A percentile compares a stretch with the other conserved stretches of the same genome.
These are phyloP conservation scores for Lupinus albus DNA, from an alignment of 306 rosid species.

Conservation along the genomic window DNA sequence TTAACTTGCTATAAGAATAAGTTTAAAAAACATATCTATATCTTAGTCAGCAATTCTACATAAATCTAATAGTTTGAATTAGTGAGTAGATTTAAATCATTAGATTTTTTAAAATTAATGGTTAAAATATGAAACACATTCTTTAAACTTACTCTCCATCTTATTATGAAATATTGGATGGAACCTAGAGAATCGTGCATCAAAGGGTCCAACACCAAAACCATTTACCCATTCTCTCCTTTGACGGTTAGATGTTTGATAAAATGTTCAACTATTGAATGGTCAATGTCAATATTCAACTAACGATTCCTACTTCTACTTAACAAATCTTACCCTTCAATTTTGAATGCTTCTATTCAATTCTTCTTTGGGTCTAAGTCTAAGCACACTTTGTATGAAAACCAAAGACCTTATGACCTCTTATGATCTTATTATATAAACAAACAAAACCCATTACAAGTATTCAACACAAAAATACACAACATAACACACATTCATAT, in stretches of 20 bases:
- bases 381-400: constrained; percentile 36
- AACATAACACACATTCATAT: neutral
- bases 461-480: neutral
- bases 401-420: neutral
- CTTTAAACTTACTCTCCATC: no score
- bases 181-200: no score
- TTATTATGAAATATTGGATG: no score
- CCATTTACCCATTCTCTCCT: constrained; percentile 43
- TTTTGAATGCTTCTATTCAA: constrained; percentile 38
- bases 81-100: no score
- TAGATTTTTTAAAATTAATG: no score
- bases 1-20: no score
- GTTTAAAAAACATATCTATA: no score
- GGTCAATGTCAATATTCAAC: constrained; percentile 70
- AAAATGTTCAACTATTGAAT: constrained; percentile 47
- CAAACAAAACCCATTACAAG: neutral
- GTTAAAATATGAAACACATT: no score
- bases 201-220: neutral
- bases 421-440: neutral
- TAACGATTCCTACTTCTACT: neutral
- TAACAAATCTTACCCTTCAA: neutral
- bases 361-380: constrained; percentile 26
- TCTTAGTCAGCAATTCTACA: no score
- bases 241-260: constrained; percentile 41
- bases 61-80: no score